Conservation (phyloP, 306 rosid genomes). For the Heteromeles arbutifolia region DNA sequence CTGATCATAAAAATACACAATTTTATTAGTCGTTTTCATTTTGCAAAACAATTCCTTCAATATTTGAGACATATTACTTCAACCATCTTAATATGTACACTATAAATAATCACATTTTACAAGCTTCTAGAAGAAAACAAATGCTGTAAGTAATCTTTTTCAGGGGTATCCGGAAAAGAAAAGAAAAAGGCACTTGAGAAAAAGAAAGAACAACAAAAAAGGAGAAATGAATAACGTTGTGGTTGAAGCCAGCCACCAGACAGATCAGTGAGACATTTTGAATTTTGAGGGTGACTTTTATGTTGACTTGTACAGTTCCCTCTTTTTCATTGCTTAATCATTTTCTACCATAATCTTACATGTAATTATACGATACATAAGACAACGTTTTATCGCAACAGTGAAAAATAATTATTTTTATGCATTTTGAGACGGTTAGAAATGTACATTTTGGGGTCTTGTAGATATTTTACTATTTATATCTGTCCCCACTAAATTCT, state of each 20-base stretch:
- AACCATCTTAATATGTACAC: not conserved
- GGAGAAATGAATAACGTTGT: not conserved
- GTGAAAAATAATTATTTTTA: no score
- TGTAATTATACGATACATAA: no score
- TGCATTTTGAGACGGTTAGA: no score
- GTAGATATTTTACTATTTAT: not conserved
- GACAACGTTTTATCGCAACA: no score
- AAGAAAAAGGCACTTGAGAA: not conserved
- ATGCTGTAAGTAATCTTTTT: not conserved
- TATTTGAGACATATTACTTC: not conserved
- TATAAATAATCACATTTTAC: not conserved
- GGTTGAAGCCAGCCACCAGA: not conserved
- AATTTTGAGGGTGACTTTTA: constrained; percentile 35
- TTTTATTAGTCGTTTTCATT: not conserved
- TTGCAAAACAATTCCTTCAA: not conserved
- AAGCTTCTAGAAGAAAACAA: not conserved
- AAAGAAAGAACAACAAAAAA: not conserved
- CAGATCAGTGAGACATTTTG: not conserved
- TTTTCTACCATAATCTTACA: not conserved
- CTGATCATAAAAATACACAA: no score
- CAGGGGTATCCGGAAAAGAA: not conserved
- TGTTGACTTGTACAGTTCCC: constrained; percentile 43
- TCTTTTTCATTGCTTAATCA: constrained; percentile 28
- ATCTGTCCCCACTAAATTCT: not conserved
- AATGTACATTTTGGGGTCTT: not conserved